Base-by-base conservation (phyloP, 345 rosid species). In the Aurinia saxatilis region DNA sequence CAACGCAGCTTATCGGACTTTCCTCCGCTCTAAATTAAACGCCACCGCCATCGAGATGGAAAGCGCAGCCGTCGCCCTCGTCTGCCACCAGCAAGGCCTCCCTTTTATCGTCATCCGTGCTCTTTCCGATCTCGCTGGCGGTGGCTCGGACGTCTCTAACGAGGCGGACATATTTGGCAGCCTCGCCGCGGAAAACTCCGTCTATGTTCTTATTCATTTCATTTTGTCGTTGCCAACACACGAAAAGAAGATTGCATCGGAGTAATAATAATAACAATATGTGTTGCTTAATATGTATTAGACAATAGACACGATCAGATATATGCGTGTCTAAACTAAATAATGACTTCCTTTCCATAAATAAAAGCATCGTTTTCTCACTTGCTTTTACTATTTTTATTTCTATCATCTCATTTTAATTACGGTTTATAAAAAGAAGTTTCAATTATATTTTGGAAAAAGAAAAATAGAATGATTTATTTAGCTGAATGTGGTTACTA, bases 61-160 rank as follows among this genome's bases (percentile, higher is more conserved):
- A 60, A 87, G 66, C 8, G 92, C 90, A 11, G 84, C 91, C 6
- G 21, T 87, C 8, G 95, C 91, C 18, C 72, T 86, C 7, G 58
- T 82, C 31, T 80, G 81, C 35, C 68, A 36, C 65, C 84, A 90
- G 57, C 86, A 81, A 63, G 64, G 29, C 31, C 56, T 55, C 30
- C 91, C 88, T 4, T 90, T 84, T 36, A 74, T 84, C 0, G 80
- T 78, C 0, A 67, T 90, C 17, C 72, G 92, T 61, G 61, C 88
- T n/a, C 74, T 90, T 11, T 90, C 92, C 3, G 97, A 90, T 68
- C 72, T 90, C 17, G 92, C 95, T 5, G 95, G 92, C 0, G 92
- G 95, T 0, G 86, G 87, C 36, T 76, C 84, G 38, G 69, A 80
- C 47, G 4, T 68, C 11, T 80, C 91, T 1, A 84, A 86, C 57